phyloP scores from a whole-genome alignment of 345 rosid genomes.

The Trapa bicornis region DNA sequence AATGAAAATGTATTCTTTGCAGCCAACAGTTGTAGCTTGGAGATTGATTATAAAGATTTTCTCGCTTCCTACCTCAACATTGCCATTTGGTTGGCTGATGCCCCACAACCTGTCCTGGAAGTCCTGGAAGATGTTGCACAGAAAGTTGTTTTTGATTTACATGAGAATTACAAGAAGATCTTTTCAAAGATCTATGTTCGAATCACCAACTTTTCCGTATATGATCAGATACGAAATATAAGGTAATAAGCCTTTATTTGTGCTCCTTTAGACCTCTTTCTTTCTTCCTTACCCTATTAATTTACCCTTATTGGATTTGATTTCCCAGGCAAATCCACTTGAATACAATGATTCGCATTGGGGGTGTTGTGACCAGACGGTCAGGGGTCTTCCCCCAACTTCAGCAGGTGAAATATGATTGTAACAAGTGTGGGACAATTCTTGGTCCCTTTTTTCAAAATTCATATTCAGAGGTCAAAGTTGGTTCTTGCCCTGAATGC shows the following conservation, averaged over 20 bases:
- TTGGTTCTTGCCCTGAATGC: conserved; percentile 97
- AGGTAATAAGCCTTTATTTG: conserved; percentile 31
- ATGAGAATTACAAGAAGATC: conserved; percentile 77
- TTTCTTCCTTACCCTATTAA: background rate
- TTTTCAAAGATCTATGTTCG: conserved; percentile 83
- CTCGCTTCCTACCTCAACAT: conserved; percentile 85
- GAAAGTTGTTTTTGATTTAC: conserved; percentile 71
- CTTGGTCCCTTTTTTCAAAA: conserved; percentile 94
- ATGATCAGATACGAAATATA: conserved; percentile 89
- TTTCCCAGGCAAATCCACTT: conserved; percentile 81
- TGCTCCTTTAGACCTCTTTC: background rate
- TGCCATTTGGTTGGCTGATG: conserved; percentile 97
- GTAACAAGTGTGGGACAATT: conserved; percentile 84
- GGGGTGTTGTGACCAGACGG: conserved; percentile 95
- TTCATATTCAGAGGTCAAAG: conserved; percentile 96
- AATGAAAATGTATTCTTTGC: conserved; percentile 18
- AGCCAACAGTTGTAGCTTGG: conserved; percentile 90
- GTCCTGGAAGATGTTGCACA: conserved; percentile 89
- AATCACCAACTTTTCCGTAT: conserved; percentile 74
- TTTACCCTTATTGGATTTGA: conserved; percentile 6
- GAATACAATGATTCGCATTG: conserved; percentile 95
- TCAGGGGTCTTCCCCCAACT: conserved; percentile 98
- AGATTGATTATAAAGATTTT: conserved; percentile 84
- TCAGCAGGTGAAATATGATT: conserved; percentile 96
- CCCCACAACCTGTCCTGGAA: conserved; percentile 92